Evolutionary conservation across 164 flowering plant species (phyloP).

Genomic region (Chimonanthus salicifolius): DNA sequence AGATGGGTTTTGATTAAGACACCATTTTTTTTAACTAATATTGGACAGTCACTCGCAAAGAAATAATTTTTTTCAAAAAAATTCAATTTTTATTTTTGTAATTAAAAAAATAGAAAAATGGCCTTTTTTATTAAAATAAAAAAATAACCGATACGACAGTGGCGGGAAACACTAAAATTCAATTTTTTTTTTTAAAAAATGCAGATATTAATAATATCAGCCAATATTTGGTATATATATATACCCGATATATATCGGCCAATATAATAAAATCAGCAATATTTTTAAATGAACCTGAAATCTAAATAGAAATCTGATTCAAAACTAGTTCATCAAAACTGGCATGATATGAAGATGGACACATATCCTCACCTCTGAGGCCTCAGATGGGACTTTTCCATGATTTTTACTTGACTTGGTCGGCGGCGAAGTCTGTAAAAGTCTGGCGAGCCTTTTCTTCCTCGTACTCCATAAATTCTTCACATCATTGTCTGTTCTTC

Average conservation of each 20-base stretch:
- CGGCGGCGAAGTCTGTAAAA: conserved; percentile 41
- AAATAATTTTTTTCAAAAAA: too few relatives aligned
- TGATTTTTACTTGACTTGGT: conserved; percentile 27
- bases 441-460: conserved; percentile 80
- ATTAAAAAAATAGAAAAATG: too few relatives aligned
- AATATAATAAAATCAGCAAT: background rate
- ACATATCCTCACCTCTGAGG: conserved; percentile 29
- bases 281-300: background rate
- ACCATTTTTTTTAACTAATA: too few relatives aligned
- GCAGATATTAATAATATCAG: too few relatives aligned
- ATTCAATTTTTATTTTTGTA: too few relatives aligned
- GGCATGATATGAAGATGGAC: background rate
- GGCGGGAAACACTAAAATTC: too few relatives aligned
- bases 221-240: background rate
- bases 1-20: too few relatives aligned
- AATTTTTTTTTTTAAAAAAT: too few relatives aligned
- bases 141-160: too few relatives aligned
- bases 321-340: too few relatives aligned
- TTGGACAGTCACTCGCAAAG: too few relatives aligned
- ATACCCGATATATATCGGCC: background rate
- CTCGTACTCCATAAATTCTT: conserved; percentile 98
- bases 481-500: conserved; percentile 92
- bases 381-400: conserved; percentile 18
- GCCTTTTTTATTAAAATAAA: too few relatives aligned
- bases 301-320: background rate